Conservation (phyloP, 78 protist genomes). For the Trichosphaerium sp. region DNA sequence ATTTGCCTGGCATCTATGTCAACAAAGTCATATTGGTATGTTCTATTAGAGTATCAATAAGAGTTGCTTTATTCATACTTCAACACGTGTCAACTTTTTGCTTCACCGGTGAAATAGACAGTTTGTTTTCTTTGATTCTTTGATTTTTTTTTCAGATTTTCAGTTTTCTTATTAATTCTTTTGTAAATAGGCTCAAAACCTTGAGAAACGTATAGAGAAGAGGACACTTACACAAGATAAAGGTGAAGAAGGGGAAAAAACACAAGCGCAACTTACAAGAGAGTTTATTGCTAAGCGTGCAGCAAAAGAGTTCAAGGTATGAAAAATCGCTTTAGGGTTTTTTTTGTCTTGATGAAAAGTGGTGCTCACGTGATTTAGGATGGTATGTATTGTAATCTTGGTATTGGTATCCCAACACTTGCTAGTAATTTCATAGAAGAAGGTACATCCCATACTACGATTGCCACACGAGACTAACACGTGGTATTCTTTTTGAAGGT, state of each 20-base stretch:
- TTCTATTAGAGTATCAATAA: conserved; percentile 72
- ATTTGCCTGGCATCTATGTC: conserved; percentile 82
- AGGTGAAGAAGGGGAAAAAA: conserved; percentile 15
- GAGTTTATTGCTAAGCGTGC: conserved; percentile 84
- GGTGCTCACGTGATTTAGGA: conserved; percentile 24
- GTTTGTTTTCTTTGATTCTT: not conserved
- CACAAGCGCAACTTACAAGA: conserved; percentile 29
- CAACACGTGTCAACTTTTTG: conserved; percentile 4
- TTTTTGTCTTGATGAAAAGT: not conserved
- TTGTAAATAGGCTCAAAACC: conserved; percentile 14
- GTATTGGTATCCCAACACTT: conserved; percentile 94
- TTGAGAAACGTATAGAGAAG: not conserved
- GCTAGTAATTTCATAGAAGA: conserved; percentile 74
- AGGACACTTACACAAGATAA: not conserved
- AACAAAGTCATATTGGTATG: conserved; percentile 56
- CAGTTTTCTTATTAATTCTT: conserved; percentile 15
- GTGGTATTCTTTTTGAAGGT: conserved; percentile 3
- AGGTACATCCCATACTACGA: not conserved
- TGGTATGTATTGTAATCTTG: conserved; percentile 86
- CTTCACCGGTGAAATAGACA: too few species aligned
- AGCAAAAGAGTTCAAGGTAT: conserved; percentile 68
- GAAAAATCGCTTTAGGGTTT: not conserved
- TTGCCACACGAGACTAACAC: not conserved
- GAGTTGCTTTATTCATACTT: too few species aligned
- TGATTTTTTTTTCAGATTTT: not conserved